These are phyloP conservation scores for Thielaviopsis euricoi DNA, from an alignment of 2,329 filamentous ascomycete species.

Conservation along the genomic window DNA sequence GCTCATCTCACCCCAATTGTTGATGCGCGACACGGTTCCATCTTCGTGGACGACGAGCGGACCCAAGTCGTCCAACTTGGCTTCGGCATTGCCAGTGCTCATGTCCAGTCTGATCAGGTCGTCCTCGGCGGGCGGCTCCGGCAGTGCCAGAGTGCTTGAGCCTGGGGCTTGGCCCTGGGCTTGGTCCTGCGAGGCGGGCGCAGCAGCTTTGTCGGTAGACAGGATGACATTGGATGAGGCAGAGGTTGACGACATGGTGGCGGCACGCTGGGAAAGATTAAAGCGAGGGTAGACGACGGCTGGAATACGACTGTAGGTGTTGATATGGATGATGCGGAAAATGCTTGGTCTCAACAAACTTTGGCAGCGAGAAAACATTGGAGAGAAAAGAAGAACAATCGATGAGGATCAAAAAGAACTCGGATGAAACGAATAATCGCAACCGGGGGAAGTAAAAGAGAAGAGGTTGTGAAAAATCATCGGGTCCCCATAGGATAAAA, in stretches of 20 bases:
- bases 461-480: background rate
- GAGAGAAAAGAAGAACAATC: background rate
- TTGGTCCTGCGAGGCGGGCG: background rate
- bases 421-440: background rate
- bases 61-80: slow-evolving; percentile 51
- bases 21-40: slow-evolving; percentile 52
- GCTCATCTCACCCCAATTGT: slow-evolving; percentile 59
- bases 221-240: background rate
- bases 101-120: slow-evolving; percentile 19
- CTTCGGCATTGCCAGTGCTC: slow-evolving; percentile 19
- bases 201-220: background rate
- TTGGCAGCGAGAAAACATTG: background rate
- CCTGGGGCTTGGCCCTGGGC: background rate
- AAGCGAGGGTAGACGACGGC: background rate
- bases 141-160: slow-evolving; percentile 10
- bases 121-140: slow-evolving; percentile 5
- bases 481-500: background rate
- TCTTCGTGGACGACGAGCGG: slow-evolving; percentile 60
- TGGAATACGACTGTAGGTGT: background rate
- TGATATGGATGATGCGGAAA: too few relatives aligned
- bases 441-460: background rate
- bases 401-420: background rate
- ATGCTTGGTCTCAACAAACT: background rate
- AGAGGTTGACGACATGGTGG: background rate
- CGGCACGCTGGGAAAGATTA: background rate